A percentile compares a stretch with the other conserved stretches of the same genome.
These are phyloP conservation scores for Asclepias syriaca DNA, from an alignment of 257 asterid genomes.

Conservation along the genomic window DNA sequence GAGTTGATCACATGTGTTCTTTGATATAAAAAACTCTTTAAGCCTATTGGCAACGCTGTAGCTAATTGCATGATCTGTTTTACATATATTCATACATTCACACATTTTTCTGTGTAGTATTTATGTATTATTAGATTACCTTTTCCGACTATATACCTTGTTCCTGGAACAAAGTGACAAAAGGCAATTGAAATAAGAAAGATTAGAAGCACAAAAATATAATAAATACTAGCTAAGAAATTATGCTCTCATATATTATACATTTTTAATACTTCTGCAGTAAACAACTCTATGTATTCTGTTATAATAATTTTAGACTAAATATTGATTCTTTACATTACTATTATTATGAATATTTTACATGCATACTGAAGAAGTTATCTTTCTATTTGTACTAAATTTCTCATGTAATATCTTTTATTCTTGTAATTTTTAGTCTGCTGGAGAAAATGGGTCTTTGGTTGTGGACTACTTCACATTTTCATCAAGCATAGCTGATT, in stretches of 20 bases:
- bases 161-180: background rate
- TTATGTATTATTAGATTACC: background rate
- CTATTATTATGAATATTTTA: no score
- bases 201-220: background rate
- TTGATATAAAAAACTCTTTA: background rate
- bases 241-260: background rate
- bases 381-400: background rate
- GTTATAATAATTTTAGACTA: background rate
- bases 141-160: background rate
- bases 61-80: background rate
- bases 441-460: conserved; percentile 56
- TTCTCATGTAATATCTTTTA: background rate
- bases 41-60: background rate
- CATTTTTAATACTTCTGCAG: background rate
- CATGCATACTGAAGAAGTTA: background rate
- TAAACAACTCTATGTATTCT: background rate
- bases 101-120: background rate
- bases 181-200: background rate
- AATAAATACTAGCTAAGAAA: background rate
- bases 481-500: conserved; percentile 88
- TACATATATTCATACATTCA: background rate
- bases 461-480: conserved; percentile 72
- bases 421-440: conserved; percentile 35
- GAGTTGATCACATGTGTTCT: background rate
- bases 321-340: background rate